Evolutionary conservation across 148 eudicot species (phyloP), one percentile per base, ranked within the genome.

Genomic region (Fagopyrum homotropicum): DNA sequence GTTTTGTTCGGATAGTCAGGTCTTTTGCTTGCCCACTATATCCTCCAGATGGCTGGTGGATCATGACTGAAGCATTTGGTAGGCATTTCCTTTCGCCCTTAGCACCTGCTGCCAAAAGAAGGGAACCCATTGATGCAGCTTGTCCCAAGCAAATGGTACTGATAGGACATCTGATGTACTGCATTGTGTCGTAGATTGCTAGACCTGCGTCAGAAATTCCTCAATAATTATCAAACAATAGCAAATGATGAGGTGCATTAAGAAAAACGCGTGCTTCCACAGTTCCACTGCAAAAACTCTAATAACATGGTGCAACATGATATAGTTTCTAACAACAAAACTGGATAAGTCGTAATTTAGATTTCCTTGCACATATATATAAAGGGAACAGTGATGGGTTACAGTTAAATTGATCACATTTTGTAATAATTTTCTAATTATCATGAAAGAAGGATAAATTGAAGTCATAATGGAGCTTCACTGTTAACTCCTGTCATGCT

Each of bases 141-240:
- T 94, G 98, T 72, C 98, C 98, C 79, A 94, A 79, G 82, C 98
- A 94, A 59, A 89, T 94, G 44, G 98, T 94, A 78, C 86, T 87
- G 61, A 94, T 87, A 17, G 98, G 98, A 79, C 93, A 91, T 48
- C 98, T 87, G 51, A 94, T 91, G 80, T 94, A 94, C 88, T 94
- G 98, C 98, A 94, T 94, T 30, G 98, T 94, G 75, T 94, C 98
- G 79, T 94, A 91, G 77, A 94, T 94, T 71, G 98, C 98, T 88
- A 94, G 97, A 83, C 98, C 98, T 93, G 77, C 54, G 85, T 44
- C 52, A 55, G 46, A 77, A 30, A 35, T 35, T 45, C 76, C 73
- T 4, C 66, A 30, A 22, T 5, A 29, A 40, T 48, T 16, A 45
- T 15, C 14, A 51, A 35, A 57, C 40, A 44, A 4, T 9, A 26